A percentile compares a stretch with the other conserved stretches of the same genome.
phyloP scores from a whole-genome alignment of 1,284 basidiomycete genomes.

The Puccinia horiana region DNA sequence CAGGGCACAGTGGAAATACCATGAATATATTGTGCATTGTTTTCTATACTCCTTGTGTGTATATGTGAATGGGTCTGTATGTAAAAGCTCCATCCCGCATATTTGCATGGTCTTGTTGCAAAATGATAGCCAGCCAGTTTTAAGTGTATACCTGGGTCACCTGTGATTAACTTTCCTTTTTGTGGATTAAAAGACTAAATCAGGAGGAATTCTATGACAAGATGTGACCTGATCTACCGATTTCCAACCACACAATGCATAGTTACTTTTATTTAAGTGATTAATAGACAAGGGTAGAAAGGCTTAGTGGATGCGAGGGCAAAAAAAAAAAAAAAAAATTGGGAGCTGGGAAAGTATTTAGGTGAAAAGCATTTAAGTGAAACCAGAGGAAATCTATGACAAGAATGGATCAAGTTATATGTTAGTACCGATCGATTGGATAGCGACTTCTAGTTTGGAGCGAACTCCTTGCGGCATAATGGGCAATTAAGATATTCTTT shows the following conservation, averaged over 20 bases:
- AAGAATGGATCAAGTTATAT: neutral
- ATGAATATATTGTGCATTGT: too few relatives aligned
- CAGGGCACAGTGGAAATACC: too few relatives aligned
- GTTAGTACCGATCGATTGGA: neutral
- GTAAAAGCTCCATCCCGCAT: too few relatives aligned
- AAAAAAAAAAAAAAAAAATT: too few relatives aligned
- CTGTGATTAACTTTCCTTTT: too few relatives aligned
- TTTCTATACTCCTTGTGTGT: too few relatives aligned
- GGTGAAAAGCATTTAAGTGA: neutral
- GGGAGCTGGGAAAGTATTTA: neutral
- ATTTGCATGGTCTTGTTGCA: too few relatives aligned
- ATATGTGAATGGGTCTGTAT: too few relatives aligned
- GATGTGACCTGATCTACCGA: neutral
- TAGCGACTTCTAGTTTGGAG: neutral
- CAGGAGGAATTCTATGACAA: too few relatives aligned
- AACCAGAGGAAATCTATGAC: neutral
- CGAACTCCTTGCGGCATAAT: slow-evolving; percentile 18
- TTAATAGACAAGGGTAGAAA: neutral
- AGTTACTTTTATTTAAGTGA: neutral
- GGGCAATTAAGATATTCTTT: slow-evolving; percentile 22
- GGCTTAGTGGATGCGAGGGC: neutral
- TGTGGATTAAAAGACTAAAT: too few relatives aligned
- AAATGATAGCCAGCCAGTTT: too few relatives aligned
- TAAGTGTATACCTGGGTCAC: too few relatives aligned
- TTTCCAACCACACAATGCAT: neutral